Percentiles rank a stretch among this genome's conserved stretches.
Evolutionary conservation across 208 protist species (phyloP).

Genomic region (Eutreptiella sp.): DNA sequence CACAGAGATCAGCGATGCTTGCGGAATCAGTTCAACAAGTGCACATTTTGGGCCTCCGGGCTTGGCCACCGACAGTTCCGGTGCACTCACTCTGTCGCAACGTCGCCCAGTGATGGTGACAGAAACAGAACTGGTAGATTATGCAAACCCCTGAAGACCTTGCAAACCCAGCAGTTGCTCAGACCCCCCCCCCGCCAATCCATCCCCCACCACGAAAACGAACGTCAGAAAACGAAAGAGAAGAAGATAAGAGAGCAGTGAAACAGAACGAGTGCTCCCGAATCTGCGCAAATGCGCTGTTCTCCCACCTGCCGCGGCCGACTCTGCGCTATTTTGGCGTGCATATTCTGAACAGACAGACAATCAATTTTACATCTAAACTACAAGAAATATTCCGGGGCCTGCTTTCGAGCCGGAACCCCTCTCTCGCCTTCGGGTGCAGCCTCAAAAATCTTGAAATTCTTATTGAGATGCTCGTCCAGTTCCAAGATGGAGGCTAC

Average conservation of each 20-base stretch:
- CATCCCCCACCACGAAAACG: constrained; percentile 3
- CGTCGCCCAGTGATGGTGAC: no score
- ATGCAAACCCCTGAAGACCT: no score
- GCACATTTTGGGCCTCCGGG: no score
- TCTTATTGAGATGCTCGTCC: constrained; percentile 62
- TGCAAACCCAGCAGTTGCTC: no score
- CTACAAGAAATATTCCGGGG: constrained; percentile 68
- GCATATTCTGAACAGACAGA: background rate
- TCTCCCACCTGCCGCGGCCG: constrained; percentile 5
- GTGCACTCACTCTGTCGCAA: no score
- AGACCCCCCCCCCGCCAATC: no score
- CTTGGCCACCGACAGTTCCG: no score
- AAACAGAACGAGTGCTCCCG: constrained; percentile 3
- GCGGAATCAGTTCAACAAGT: no score
- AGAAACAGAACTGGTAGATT: no score
- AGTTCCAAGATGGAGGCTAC: constrained; percentile 75
- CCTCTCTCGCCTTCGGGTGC: constrained; percentile 66
- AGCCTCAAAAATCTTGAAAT: constrained; percentile 84
- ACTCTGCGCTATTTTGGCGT: constrained; percentile 12
- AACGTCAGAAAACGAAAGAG: constrained; percentile 8
- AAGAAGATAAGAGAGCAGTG: constrained; percentile 7
- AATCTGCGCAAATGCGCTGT: constrained; percentile 16
- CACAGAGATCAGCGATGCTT: no score
- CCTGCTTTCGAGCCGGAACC: constrained; percentile 48
- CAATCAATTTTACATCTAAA: background rate